These are phyloP conservation scores for Trichoderma koningii DNA, from an alignment of 2,329 filamentous ascomycete species.

Conservation along the genomic window DNA sequence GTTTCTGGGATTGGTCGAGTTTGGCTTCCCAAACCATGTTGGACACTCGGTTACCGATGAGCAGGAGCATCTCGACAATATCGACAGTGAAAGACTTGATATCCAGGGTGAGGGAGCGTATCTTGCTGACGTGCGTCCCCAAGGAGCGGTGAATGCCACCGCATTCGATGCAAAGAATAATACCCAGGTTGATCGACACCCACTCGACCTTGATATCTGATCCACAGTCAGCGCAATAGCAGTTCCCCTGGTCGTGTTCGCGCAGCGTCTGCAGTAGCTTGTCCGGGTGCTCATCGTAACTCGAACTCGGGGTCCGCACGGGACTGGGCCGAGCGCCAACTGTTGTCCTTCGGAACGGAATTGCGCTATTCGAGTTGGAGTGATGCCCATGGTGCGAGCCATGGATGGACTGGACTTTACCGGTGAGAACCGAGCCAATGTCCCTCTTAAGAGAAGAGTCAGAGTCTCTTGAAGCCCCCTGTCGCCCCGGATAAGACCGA, in stretches of 20 bases:
- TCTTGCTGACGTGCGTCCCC: slow-evolving; percentile 96
- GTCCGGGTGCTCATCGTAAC: slow-evolving; percentile 79
- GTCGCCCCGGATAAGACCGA: slow-evolving; percentile 60
- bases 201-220: slow-evolving; percentile 93
- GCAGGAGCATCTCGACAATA: slow-evolving; percentile 89
- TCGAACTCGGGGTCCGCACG: slow-evolving; percentile 67
- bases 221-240: slow-evolving; percentile 91
- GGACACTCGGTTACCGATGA: slow-evolving; percentile 89
- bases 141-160: slow-evolving; percentile 95
- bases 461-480: slow-evolving; percentile 41
- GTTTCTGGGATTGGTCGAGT: slow-evolving; percentile 74
- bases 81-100: slow-evolving; percentile 96
- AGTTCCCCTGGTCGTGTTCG: slow-evolving; percentile 89
- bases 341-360: slow-evolving; percentile 81
- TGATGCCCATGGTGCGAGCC: slow-evolving; percentile 54
- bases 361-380: slow-evolving; percentile 49
- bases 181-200: slow-evolving; percentile 97
- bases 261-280: slow-evolving; percentile 84
- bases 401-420: slow-evolving; percentile 77
- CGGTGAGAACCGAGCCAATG: slow-evolving; percentile 89
- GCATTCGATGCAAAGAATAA: slow-evolving; percentile 96
- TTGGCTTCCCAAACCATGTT: slow-evolving; percentile 96
- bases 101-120: slow-evolving; percentile 91
- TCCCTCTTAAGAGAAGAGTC: slow-evolving; percentile 72
- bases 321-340: slow-evolving; percentile 84